Percentiles rank a stretch among this genome's conserved stretches.
Evolutionary conservation across 495 filamentous ascomycete genomes (phyloP).

Genomic region (Echria macrotheca): DNA sequence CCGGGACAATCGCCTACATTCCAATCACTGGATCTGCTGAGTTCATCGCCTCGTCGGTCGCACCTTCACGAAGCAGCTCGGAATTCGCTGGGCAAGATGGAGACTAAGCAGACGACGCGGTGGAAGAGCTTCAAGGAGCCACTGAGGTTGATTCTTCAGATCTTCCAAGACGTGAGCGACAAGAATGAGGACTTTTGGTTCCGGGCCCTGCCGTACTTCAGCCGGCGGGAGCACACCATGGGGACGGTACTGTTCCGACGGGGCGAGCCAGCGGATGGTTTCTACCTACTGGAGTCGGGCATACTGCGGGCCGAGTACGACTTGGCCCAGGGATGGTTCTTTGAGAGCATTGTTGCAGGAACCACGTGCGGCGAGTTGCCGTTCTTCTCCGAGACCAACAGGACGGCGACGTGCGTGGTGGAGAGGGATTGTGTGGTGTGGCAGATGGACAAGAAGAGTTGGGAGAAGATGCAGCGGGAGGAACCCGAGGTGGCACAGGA

Average conservation of each 20-base stretch:
- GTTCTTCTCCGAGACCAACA: slow-evolving; percentile 84
- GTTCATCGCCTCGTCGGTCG: slow-evolving; percentile 71
- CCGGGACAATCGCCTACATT: slow-evolving; percentile 27
- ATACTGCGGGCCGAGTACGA: slow-evolving; percentile 87
- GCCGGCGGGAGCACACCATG: slow-evolving; percentile 54
- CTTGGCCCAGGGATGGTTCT: slow-evolving; percentile 79
- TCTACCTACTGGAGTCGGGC: slow-evolving; percentile 88
- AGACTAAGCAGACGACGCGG: slow-evolving; percentile 43
- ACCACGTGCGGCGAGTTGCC: slow-evolving; percentile 94
- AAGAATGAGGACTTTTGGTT: slow-evolving; percentile 96
- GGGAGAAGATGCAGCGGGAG: slow-evolving; percentile 62
- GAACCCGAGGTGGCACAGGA: slow-evolving; percentile 76
- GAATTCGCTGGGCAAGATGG: slow-evolving; percentile 55
- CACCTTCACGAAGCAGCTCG: slow-evolving; percentile 75
- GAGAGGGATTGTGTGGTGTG: slow-evolving; percentile 80
- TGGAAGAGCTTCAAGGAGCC: slow-evolving; percentile 88
- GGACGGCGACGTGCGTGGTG: slow-evolving; percentile 79
- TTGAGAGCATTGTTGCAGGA: slow-evolving; percentile 87
- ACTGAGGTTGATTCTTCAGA: slow-evolving; percentile 83
- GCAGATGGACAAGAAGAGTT: slow-evolving; percentile 64
- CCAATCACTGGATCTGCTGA: slow-evolving; percentile 40
- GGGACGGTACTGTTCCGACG: slow-evolving; percentile 71
- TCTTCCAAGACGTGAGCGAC: slow-evolving; percentile 77
- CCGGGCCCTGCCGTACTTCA: slow-evolving; percentile 65
- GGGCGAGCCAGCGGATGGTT: slow-evolving; percentile 65